Conservation (phyloP, 2,329 filamentous ascomycete species). For the Thermomyces lanuginosus region DNA sequence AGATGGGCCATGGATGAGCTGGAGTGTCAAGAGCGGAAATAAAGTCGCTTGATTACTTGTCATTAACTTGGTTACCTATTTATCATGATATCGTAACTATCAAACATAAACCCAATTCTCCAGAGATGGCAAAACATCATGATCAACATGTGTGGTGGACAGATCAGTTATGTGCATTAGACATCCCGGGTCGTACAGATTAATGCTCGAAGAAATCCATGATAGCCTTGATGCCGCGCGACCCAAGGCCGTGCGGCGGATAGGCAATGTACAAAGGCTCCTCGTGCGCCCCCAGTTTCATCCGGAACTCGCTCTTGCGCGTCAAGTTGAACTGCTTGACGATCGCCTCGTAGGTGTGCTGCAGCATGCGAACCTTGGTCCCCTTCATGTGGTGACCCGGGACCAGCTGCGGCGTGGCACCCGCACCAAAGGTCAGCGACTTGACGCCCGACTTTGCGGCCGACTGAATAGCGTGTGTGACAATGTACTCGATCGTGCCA, state of each 20-base stretch:
- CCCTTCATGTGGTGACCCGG: slow-evolving; percentile 71
- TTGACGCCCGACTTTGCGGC: slow-evolving; percentile 43
- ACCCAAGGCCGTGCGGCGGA: slow-evolving; percentile 67
- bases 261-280: slow-evolving; percentile 84
- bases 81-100: too few species aligned
- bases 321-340: slow-evolving; percentile 68
- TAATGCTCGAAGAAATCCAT: slow-evolving; percentile 71
- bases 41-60: too few species aligned
- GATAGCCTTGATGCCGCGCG: slow-evolving; percentile 68
- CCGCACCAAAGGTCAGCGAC: slow-evolving; percentile 72
- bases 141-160: too few species aligned
- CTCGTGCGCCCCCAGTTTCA: slow-evolving; percentile 73
- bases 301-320: slow-evolving; percentile 74
- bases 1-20: too few species aligned
- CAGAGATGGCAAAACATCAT: too few species aligned
- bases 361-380: slow-evolving; percentile 62
- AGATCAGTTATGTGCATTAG: too few species aligned
- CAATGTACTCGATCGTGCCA: slow-evolving; percentile 71
- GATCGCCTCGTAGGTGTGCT: slow-evolving; percentile 65
- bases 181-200: slow-evolving; percentile 2
- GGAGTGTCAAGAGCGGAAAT: too few species aligned
- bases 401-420: slow-evolving; percentile 56
- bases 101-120: too few species aligned
- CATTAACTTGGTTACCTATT: too few species aligned
- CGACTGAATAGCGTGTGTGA: slow-evolving; percentile 52